Evolutionary conservation across 2,329 filamentous ascomycete species (phyloP), one percentile per base, ranked within the genome.

Genomic region (Cytospora schulzeri): DNA sequence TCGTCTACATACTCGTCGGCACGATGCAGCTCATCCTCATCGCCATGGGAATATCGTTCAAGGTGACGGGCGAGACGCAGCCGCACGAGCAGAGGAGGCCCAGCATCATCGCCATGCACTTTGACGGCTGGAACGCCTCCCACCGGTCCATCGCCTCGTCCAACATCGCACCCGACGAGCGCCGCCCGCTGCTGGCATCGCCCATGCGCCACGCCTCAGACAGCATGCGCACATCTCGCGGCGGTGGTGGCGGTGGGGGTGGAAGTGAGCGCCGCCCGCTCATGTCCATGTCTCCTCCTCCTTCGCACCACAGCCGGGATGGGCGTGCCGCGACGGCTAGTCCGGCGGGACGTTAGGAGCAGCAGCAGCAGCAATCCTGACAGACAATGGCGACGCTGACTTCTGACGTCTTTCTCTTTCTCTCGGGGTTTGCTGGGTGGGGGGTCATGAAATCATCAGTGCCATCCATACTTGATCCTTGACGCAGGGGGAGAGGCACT

Each of bases 21-120:
- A 65, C 64, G 22, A 70, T 70, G 68, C 68, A 70, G 57, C 38
- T 70, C 28, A 45, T 69, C 29, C 59, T 70, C 14, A 69, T 70
- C 57, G 62, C 53, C 9, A 69, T 66, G 31, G 67, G 67, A 6
- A 63, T 68, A 15, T 35, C 62, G 52, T 70, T 68, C 52, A 60
- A 63, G 24, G 52, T 70, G 22, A 63, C 66, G 14, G 68, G 69
- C 33, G 53, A 51, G 35, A 57, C 53, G 41, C 35, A 52, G 26
- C 63, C 63, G 14, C 59, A 48, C 50, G 59, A 62, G 19, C 59
- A 51, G 31, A 29, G 51, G 38, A 52, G 53, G 31, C 41, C 41
- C 26, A 65, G 52, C 28, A 26, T 65, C 22, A 54, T 58, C 51
- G 17, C 31, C 31, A 12, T 58, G 26, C 29, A 65, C 63, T 65